Base-by-base conservation (phyloP, 805 yeast species). In the Saccharomyces cerevisiae region DNA sequence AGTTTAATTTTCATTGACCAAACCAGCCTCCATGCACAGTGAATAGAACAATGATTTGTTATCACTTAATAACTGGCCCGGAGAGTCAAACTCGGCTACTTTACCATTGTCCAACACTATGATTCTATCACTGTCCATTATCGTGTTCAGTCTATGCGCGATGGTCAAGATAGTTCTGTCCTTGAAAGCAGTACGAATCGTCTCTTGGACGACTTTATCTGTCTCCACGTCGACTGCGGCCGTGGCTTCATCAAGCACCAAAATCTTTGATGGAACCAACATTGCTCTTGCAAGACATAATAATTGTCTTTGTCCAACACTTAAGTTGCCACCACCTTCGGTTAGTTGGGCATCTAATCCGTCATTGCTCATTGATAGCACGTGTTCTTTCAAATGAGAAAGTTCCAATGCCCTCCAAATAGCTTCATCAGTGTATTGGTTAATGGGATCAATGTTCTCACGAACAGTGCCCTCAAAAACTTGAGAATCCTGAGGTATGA, bases 401-500 rank as follows among this genome's bases (percentile, higher is more conserved):
- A 89, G 73, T 61, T 85, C 89, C 53, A 90, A 74, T 0, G 85
- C 94, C 29, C 76, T 74, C 96, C 96, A 89, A n/a, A 90, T 76
- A 57, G 84, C 80, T n/a, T 84, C 85, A 68, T 89, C 96, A 3
- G 79, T 71, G 65, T 81, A 82, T 51, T 72, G 74, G 22, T 77
- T 73, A 2, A 86, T 81, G 27, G 98, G 98, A 69, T 92, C 98
- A 61, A 92, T 77, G 68, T 90, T 90, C 49, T 88, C 86, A 62
- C 96, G 78, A 11, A 90, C 74, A 0, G 94, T 79, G 41, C 97
- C 97, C 72, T 88, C 88, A 67, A 91, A 85, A 8, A 89, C 89
- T 69, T 91, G 97, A 0, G 96, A 87, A 69, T 90, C 97, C 70
- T 90, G 97, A 1, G 97, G 97, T 59, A 90, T 90, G 59, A 90